Evolutionary conservation across 129 eudicot species (phyloP).

Genomic region (Flaveria trinervia): DNA sequence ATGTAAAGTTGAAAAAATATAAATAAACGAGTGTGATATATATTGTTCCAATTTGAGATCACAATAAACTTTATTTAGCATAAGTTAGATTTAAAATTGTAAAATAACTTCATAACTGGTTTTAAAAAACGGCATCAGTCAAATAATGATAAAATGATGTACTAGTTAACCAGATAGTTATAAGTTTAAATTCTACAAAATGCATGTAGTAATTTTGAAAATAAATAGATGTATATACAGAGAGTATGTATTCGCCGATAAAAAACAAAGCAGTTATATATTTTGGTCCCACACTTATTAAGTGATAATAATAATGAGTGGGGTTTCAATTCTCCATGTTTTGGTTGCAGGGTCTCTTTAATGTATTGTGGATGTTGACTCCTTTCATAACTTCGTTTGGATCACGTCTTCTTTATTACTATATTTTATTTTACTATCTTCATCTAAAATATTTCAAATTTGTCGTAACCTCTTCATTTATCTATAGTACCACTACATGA

Average conservation of each 20-base stretch:
- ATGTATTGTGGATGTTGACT: constrained; percentile 41
- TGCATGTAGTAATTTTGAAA: no score
- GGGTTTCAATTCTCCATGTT: constrained; percentile 25
- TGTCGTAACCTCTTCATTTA: constrained; percentile 6
- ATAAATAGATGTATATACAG: neutral
- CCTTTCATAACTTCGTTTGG: constrained; percentile 41
- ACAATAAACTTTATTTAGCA: no score
- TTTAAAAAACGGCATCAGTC: no score
- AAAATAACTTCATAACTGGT: no score
- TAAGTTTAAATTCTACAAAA: no score
- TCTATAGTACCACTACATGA: constrained; percentile 18
- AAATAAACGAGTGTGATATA: no score
- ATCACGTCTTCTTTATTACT: constrained; percentile 39
- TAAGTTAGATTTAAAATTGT: no score
- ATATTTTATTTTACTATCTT: constrained; percentile 12
- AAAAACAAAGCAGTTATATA: neutral
- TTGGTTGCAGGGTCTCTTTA: constrained; percentile 38
- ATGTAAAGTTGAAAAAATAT: no score
- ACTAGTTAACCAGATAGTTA: no score
- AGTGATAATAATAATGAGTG: constrained; percentile 22
- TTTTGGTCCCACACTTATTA: neutral
- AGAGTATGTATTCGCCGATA: no score
- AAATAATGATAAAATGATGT: no score
- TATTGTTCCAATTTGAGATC: no score
- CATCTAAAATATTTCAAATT: constrained; percentile 19